A percentile compares a stretch with the other conserved stretches of the same genome.
phyloP scores from a whole-genome alignment of 306 rosid genomes.

The Quercus robur region DNA sequence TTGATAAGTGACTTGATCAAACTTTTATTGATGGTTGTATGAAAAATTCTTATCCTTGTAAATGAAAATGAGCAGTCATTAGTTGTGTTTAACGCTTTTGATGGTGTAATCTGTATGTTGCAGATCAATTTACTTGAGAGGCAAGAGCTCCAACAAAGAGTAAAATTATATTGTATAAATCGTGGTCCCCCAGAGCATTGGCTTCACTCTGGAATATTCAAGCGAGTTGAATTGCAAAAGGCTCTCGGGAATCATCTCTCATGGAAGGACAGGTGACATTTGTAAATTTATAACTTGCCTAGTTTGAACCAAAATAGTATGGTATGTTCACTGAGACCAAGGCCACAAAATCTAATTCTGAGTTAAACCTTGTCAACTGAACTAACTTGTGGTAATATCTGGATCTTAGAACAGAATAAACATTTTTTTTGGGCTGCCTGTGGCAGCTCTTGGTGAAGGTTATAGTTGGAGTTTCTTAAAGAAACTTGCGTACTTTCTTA shows the following conservation, averaged over 20 bases:
- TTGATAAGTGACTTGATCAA: too few species aligned
- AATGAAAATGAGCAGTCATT: not conserved
- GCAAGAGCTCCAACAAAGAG: conserved; percentile 91
- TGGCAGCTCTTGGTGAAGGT: not conserved
- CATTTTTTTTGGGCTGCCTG: conserved; percentile 3
- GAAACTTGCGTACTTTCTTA: not conserved
- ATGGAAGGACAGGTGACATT: conserved; percentile 84
- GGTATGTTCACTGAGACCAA: conserved; percentile 12
- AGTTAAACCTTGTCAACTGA: conserved; percentile 3
- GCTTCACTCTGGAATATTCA: conserved; percentile 59
- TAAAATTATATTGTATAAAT: conserved; percentile 50
- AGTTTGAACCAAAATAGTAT: not conserved
- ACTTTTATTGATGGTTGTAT: not conserved
- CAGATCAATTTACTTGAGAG: conserved; percentile 94
- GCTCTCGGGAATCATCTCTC: conserved; percentile 97
- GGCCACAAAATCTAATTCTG: not conserved
- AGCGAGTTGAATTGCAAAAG: conserved; percentile 80
- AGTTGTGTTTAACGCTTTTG: not conserved
- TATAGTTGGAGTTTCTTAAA: not conserved
- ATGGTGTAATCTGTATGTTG: conserved; percentile 20
- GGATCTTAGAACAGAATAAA: conserved; percentile 16
- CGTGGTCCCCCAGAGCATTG: conserved; percentile 86
- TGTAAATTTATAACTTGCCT: conserved; percentile 1
- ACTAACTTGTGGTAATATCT: not conserved
- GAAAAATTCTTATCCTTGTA: not conserved